A percentile compares a stretch with the other conserved stretches of the same genome.
These are phyloP conservation scores for Aspergillus sp. DNA, from an alignment of 2,329 filamentous ascomycete genomes.

Conservation along the genomic window DNA sequence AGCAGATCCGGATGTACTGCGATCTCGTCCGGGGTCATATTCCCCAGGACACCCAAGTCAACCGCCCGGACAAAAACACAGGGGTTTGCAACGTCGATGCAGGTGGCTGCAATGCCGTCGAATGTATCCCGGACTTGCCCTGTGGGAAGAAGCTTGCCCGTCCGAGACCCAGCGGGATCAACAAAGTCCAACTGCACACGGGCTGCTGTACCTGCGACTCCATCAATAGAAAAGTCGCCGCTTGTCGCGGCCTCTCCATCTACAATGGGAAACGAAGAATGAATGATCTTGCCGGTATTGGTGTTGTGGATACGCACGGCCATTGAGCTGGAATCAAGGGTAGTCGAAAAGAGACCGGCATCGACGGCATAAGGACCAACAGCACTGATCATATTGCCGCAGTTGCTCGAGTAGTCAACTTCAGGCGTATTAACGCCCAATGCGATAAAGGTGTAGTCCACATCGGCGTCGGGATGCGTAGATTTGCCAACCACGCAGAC, in stretches of 20 bases:
- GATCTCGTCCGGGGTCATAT: conserved; percentile 49
- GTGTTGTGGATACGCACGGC: conserved; percentile 60
- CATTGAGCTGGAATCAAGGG: conserved; percentile 26
- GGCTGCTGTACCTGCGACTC: conserved; percentile 54
- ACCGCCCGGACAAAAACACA: conserved; percentile 54
- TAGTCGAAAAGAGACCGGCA: conserved; percentile 39
- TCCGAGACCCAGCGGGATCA: conserved; percentile 57
- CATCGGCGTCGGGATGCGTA: conserved; percentile 45
- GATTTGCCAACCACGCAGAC: conserved; percentile 59
- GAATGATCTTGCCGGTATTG: conserved; percentile 61
- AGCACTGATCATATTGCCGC: conserved; percentile 65
- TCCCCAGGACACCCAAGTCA: conserved; percentile 39
- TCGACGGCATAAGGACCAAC: conserved; percentile 62
- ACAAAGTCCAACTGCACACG: conserved; percentile 56
- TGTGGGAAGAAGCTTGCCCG: conserved; percentile 56
- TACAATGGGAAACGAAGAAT: conserved; percentile 49
- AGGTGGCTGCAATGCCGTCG: conserved; percentile 46
- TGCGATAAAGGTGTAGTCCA: conserved; percentile 67
- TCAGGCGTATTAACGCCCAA: conserved; percentile 56
- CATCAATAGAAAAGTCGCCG: conserved; percentile 58
- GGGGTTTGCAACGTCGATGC: conserved; percentile 60
- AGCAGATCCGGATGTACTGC: conserved; percentile 42
- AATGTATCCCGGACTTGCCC: conserved; percentile 50
- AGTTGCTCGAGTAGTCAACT: conserved; percentile 64
- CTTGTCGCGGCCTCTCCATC: conserved; percentile 42